Percentiles rank a stretch among this genome's conserved stretches.
These are phyloP conservation scores for Rhynchospora tenuis DNA, from an alignment of 176 grass and related monocot species.

Conservation along the genomic window DNA sequence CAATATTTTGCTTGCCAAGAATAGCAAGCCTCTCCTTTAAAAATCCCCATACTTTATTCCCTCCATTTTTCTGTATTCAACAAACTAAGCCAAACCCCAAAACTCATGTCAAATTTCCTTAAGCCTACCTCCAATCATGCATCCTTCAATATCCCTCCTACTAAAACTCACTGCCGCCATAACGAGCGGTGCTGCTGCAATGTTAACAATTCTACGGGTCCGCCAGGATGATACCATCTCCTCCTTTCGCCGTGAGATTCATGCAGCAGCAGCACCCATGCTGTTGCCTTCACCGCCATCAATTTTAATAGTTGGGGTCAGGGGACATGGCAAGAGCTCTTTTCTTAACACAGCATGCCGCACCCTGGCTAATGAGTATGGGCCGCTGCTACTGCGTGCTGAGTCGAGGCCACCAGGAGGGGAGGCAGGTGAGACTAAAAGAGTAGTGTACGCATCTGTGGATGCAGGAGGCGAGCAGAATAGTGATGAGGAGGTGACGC, in stretches of 20 bases:
- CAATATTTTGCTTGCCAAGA: neutral
- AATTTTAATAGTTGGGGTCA: constrained; percentile 19
- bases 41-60: neutral
- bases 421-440: constrained; percentile 24
- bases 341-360: constrained; percentile 89
- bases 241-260: constrained; percentile 46
- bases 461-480: constrained; percentile 24
- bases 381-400: constrained; percentile 71
- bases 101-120: constrained; percentile 14
- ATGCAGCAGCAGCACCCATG: constrained; percentile 6
- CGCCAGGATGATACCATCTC: constrained; percentile 37
- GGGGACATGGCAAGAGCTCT: constrained; percentile 75
- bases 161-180: constrained; percentile 57
- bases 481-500: constrained; percentile 14
- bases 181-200: constrained; percentile 33
- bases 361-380: constrained; percentile 62
- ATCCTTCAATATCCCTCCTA: constrained; percentile 42
- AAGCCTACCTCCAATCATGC: neutral
- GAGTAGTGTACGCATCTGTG: constrained; percentile 43
- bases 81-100: neutral
- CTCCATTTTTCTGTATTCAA: neutral
- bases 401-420: constrained; percentile 64
- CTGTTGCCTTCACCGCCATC: constrained; percentile 1
- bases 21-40: neutral
- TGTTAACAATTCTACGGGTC: constrained; percentile 39